Conservation (phyloP, 306 rosid genomes). For the Neltuma alba region DNA sequence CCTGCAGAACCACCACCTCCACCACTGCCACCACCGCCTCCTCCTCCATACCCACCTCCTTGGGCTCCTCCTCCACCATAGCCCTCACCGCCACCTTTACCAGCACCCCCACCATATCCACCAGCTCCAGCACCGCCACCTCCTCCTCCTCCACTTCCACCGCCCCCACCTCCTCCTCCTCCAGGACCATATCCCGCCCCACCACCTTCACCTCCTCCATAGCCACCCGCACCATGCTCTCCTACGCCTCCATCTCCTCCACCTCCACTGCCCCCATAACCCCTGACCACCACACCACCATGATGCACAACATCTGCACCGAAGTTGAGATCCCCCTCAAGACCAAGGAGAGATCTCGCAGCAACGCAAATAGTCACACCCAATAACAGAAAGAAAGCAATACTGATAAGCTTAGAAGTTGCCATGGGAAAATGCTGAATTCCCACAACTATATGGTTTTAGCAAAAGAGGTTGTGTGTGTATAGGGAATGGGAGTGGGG, state of each 20-base stretch:
- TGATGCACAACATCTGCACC: constrained; percentile 19
- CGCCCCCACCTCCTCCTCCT: constrained; percentile 49
- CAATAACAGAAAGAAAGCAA: constrained; percentile 43
- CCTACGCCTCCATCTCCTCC: constrained; percentile 1
- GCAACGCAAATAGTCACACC: constrained; percentile 49
- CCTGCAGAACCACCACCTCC: constrained; percentile 38
- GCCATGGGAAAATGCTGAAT: constrained; percentile 41
- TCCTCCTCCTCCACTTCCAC: constrained; percentile 39
- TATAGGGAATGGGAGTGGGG: constrained; percentile 36
- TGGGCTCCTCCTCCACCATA: neutral
- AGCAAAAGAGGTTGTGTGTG: constrained; percentile 30
- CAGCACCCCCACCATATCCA: constrained; percentile 36
- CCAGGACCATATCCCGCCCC: constrained; percentile 48
- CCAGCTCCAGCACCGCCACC: constrained; percentile 45
- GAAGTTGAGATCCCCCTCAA: neutral
- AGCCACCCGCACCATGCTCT: constrained; percentile 36
- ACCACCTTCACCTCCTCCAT: constrained; percentile 39
- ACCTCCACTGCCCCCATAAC: constrained; percentile 37
- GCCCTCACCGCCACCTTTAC: neutral
- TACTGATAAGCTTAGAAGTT: constrained; percentile 28
- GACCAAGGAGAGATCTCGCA: constrained; percentile 36
- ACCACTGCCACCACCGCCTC: constrained; percentile 5
- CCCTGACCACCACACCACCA: constrained; percentile 18
- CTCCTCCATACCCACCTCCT: too few species aligned
- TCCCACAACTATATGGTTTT: constrained; percentile 7